These are phyloP conservation scores for Hymenoscyphus repandus DNA, from an alignment of 2,329 filamentous ascomycete species.

Conservation along the genomic window DNA sequence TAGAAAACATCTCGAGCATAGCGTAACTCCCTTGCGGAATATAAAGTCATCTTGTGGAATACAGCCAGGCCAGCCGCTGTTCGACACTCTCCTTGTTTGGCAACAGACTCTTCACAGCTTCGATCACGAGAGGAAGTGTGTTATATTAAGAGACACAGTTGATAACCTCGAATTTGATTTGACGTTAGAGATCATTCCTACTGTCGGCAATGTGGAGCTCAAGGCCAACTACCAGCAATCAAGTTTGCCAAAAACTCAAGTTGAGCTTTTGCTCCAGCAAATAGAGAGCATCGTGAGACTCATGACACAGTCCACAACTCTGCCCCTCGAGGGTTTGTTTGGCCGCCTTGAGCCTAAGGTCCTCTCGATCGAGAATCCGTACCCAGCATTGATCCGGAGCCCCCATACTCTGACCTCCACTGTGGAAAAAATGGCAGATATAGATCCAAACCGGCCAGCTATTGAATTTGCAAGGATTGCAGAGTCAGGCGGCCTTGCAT, in stretches of 20 bases:
- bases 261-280: conserved; percentile 53
- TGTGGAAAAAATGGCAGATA: conserved; percentile 26
- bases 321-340: conserved; percentile 13
- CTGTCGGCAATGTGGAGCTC: conserved; percentile 38
- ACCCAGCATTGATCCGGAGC: conserved; percentile 11
- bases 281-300: conserved; percentile 47
- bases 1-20: conserved; percentile 59
- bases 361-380: conserved; percentile 28
- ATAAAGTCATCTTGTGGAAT: conserved; percentile 59
- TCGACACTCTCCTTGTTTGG: conserved; percentile 78
- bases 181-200: conserved; percentile 71
- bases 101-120: conserved; percentile 61
- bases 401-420: conserved; percentile 22
- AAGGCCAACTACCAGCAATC: conserved; percentile 51
- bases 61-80: conserved; percentile 53
- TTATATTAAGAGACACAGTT: conserved; percentile 53
- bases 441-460: conserved; percentile 51
- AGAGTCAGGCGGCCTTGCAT: conserved; percentile 30
- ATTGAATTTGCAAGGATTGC: conserved; percentile 57
- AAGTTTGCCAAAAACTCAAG: conserved; percentile 49
- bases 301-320: conserved; percentile 30
- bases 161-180: conserved; percentile 75
- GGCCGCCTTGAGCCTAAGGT: conserved; percentile 9
- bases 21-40: conserved; percentile 58
- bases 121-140: conserved; percentile 30